phyloP scores from a whole-genome alignment of 805 yeast genomes.

The Lipomyces mesembrius region DNA sequence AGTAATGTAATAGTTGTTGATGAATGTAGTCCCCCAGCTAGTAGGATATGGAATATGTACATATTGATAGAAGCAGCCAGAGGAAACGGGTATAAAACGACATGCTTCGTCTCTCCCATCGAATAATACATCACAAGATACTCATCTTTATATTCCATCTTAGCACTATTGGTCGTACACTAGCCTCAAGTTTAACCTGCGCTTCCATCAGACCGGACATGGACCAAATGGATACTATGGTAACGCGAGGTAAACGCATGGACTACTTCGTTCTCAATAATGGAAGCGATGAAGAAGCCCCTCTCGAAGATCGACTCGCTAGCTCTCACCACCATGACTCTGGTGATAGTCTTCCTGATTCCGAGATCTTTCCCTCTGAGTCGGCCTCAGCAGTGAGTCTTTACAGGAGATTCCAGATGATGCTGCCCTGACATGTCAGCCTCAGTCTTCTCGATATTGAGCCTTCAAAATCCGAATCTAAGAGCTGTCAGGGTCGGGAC shows the following conservation, averaged over 20 bases:
- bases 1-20: conserved; percentile 2
- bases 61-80: conserved; percentile 6
- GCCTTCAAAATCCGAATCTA: too few relatives aligned
- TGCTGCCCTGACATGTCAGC: not conserved
- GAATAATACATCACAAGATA: conserved; percentile 1
- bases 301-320: not conserved
- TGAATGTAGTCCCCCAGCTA: not conserved
- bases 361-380: conserved; percentile 5
- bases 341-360: not conserved
- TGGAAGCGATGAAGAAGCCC: conserved; percentile 3
- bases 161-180: not conserved
- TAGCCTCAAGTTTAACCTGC: not conserved
- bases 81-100: not conserved
- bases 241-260: conserved; percentile 8
- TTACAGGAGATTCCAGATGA: conserved; percentile 5
- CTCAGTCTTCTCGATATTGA: conserved; percentile 3
- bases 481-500: not conserved
- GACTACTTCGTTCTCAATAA: conserved; percentile 6
- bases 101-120: conserved; percentile 1
- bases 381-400: conserved; percentile 8
- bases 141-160: not conserved
- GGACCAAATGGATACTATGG: conserved; percentile 4
- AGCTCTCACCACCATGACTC: not conserved
- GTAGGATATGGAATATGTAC: conserved; percentile 2
- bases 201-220: conserved; percentile 2